These are phyloP conservation scores for Candida broadrunensis DNA, from an alignment of 805 yeast species.

Conservation along the genomic window DNA sequence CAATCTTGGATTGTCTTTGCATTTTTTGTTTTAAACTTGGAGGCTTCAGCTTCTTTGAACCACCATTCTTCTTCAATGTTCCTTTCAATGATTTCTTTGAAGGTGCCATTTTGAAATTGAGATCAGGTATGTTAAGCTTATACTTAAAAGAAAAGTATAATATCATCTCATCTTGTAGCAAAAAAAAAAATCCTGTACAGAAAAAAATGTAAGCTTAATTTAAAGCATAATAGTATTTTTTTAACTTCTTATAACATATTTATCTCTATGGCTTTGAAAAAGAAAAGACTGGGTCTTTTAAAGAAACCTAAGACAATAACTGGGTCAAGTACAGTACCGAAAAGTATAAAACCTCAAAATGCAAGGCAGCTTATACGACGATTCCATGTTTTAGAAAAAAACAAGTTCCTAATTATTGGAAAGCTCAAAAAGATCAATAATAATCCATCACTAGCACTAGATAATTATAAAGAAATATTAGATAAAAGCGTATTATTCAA, in stretches of 20 bases:
- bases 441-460: constrained; percentile 14
- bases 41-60: constrained; percentile 6
- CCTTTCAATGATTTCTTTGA: constrained; percentile 3
- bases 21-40: constrained; percentile 29
- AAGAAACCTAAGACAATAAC: constrained; percentile 33
- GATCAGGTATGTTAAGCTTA: too few relatives aligned
- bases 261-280: constrained; percentile 3
- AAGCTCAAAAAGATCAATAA: constrained; percentile 26
- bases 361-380: constrained; percentile 76
- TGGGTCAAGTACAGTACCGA: constrained; percentile 30
- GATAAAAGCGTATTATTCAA: neutral
- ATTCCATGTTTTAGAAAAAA: constrained; percentile 69
- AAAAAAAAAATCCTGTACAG: neutral
- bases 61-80: constrained; percentile 1
- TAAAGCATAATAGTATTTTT: too few relatives aligned
- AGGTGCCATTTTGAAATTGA: constrained; percentile 6
- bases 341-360: constrained; percentile 58
- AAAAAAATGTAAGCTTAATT: too few relatives aligned
- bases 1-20: constrained; percentile 34
- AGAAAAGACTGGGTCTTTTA: constrained; percentile 21
- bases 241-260: too few relatives aligned
- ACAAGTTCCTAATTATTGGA: constrained; percentile 39
- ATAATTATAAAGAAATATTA: constrained; percentile 9
- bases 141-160: too few relatives aligned
- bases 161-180: neutral